Base-by-base conservation (phyloP, 2,329 filamentous ascomycete species). In the Ceratocystis alfenasii region DNA sequence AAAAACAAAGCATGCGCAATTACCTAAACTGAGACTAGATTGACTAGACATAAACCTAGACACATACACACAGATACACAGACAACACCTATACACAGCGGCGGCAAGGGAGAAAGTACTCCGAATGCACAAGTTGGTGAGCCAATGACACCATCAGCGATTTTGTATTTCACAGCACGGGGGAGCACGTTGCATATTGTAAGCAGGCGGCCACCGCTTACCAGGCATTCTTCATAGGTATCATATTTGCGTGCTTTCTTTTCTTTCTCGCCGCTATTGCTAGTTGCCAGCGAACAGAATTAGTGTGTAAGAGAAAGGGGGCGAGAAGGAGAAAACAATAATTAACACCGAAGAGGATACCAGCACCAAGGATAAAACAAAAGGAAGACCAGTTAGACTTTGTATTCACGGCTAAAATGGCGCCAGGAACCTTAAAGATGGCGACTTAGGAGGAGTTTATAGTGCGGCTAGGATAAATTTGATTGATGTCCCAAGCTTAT, bases 371-470 rank as follows among this genome's bases (percentile, higher is more conserved):
- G 2, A 28, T 53, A 53, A 12, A 8, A 20, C 48, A 22, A 53
- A 53, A n/a, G 48, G 22, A 53, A n/a, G 48, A 3, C 3, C n/a
- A 8, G 48, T n/a, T 53, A 53, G n/a, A 5, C 22, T 25, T 25
- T 53, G n/a, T n/a, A 20, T n/a, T n/a, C 20, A 22, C 55, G n/a
- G 6, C 55, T 33, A 36, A 59, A 59, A 59, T 59, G 55, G 55
- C 55, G 55, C 55, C 55, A 59, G 55, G 28, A 59, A 59, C 28
- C 20, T 15, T 7, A 1, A 36, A 12, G 17, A 59, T 59, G 55
- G 55, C 55, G 55, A 36, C 55, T 59, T 36, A 7, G 36, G 36
- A 41, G 36, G 36, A 41, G 36, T 15, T 41, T 15, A 5, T 41
- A 4, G 10, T 41, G 36, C 36, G 10, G 36, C 12, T 15, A 41